Conservation (phyloP, 108 stramenopile genomes). For the Asterionellopsis glacialis region DNA sequence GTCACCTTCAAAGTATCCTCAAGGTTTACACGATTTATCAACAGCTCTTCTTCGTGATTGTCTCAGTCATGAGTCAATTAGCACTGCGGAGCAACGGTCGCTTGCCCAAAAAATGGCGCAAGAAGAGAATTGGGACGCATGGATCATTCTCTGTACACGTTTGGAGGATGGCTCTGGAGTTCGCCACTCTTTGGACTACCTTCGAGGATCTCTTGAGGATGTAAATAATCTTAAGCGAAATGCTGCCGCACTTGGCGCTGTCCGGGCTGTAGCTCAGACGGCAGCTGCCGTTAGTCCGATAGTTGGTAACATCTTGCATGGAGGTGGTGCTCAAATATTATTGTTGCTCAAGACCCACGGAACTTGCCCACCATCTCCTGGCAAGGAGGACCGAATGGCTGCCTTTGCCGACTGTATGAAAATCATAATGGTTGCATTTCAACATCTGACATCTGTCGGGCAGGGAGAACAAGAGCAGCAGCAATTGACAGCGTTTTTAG, state of each 20-base stretch:
- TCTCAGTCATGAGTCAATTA: slow-evolving; percentile 26
- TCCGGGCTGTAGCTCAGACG: slow-evolving; percentile 33
- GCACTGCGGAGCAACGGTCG: slow-evolving; percentile 28
- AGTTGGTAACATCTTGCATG: slow-evolving; percentile 30
- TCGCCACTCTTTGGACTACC: slow-evolving; percentile 22
- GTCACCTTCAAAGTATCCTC: slow-evolving; percentile 12
- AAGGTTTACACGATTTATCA: slow-evolving; percentile 14
- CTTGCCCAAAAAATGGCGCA: slow-evolving; percentile 35
- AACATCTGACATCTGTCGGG: slow-evolving; percentile 34
- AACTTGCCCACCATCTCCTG: slow-evolving; percentile 15
- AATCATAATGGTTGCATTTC: slow-evolving; percentile 62
- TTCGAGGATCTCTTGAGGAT: slow-evolving; percentile 42
- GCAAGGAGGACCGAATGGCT: slow-evolving; percentile 24
- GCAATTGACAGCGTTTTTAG: slow-evolving; percentile 44
- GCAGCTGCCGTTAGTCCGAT: slow-evolving; percentile 22
- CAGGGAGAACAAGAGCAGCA: slow-evolving; percentile 27
- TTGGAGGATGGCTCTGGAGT: slow-evolving; percentile 15
- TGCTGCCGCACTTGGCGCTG: slow-evolving; percentile 31
- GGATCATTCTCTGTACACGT: slow-evolving; percentile 40
- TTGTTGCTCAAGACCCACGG: slow-evolving; percentile 56
- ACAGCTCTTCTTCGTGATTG: slow-evolving; percentile 41
- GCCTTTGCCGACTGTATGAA: slow-evolving; percentile 67
- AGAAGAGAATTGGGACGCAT: slow-evolving; percentile 54
- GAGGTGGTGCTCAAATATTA: slow-evolving; percentile 48
- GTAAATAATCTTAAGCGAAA: slow-evolving; percentile 29